These are phyloP conservation scores for Saraca asoca DNA, from an alignment of 331 rosid species.

Conservation along the genomic window DNA sequence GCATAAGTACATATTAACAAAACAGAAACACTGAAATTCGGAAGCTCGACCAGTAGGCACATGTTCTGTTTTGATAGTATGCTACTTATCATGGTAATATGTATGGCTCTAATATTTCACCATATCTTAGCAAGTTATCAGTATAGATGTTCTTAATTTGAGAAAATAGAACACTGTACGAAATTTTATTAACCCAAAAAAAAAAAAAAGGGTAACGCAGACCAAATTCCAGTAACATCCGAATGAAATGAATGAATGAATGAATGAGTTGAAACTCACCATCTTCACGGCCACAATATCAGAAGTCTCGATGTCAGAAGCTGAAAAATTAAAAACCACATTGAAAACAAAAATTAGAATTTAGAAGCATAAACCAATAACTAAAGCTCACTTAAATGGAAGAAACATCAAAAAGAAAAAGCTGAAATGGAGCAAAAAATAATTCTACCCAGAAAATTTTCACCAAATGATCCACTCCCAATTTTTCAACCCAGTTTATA, in stretches of 20 bases:
- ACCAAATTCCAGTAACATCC: background rate
- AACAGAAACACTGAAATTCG: background rate
- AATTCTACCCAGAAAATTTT: constrained; percentile 55
- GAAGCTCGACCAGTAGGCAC: background rate
- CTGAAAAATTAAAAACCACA: constrained; percentile 30
- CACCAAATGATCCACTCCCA: constrained; percentile 73
- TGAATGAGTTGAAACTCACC: constrained; percentile 35
- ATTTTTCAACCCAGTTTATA: constrained; percentile 66
- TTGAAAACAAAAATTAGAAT: constrained; percentile 10
- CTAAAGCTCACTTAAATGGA: background rate
- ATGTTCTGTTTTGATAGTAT: background rate
- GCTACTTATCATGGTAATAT: no score
- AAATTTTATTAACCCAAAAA: background rate
- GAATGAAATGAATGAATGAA: background rate
- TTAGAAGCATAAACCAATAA: background rate
- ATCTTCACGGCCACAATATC: constrained; percentile 60
- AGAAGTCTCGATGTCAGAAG: constrained; percentile 45
- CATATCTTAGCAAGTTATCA: no score
- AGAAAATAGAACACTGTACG: background rate
- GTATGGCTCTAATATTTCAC: no score
- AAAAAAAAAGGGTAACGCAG: background rate
- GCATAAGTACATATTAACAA: background rate
- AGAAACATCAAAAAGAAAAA: background rate
- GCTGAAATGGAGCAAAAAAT: background rate
- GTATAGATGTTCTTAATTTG: no score